Percentiles rank a stretch among this genome's conserved stretches.
Conservation (phyloP, 2,329 filamentous ascomycete genomes). For the Botrytis paeoniae region DNA sequence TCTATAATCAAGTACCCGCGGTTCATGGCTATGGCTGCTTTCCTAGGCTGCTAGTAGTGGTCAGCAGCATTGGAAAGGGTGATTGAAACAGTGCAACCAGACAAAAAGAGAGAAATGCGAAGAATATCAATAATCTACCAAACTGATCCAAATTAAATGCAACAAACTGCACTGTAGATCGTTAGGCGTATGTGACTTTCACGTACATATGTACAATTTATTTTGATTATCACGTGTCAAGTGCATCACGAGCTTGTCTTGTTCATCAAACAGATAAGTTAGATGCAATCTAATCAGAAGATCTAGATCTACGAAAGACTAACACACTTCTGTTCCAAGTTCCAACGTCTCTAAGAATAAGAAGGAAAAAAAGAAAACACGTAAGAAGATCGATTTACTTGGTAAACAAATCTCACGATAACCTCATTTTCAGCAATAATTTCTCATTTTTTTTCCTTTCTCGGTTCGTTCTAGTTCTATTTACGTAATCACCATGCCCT, state of each 20-base stretch:
- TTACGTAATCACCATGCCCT: background rate
- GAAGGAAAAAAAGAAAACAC: background rate
- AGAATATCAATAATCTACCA: background rate
- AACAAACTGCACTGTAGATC: background rate
- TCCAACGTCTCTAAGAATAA: background rate
- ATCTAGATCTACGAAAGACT: background rate
- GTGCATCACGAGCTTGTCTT: background rate
- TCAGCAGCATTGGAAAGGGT: background rate
- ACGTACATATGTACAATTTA: background rate
- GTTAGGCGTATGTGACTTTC: background rate
- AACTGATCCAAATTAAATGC: background rate
- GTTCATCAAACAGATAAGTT: no score
- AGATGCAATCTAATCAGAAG: background rate
- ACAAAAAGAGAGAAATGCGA: background rate
- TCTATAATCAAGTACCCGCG: background rate
- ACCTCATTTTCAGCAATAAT: background rate
- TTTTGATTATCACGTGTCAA: background rate
- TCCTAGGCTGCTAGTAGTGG: background rate
- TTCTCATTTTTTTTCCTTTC: background rate
- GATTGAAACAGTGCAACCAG: background rate
- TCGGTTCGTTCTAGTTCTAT: no score
- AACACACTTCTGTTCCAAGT: no score
- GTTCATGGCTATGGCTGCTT: background rate
- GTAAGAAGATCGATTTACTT: background rate
- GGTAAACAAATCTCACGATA: conserved; percentile 5